Base-by-base conservation (phyloP, 306 rosid genomes). In the Quercus agrifolia region DNA sequence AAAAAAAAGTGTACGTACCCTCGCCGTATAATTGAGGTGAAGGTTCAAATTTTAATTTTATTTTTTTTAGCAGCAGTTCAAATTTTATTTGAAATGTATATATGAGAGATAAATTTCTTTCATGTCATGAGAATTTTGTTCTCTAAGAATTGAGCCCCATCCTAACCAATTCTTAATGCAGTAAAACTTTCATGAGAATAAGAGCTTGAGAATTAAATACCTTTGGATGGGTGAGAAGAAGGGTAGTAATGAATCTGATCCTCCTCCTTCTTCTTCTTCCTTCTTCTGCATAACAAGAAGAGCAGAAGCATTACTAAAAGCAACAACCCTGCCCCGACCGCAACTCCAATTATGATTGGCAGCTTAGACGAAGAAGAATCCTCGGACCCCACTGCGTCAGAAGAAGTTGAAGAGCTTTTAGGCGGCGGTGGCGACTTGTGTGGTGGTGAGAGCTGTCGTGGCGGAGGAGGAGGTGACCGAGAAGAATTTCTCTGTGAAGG, bases 291-390 rank as follows among this genome's bases (percentile, higher is more conserved):
- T 4, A 56, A 63, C 38, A 84, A 5, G 75, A 77, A 46, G 21
- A 84, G 0, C 11, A 83, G 5, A 14, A 85, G 61, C 25, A 85
- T 0, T 56, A 91, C 44, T 13, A 89, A 67, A 1, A 92, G 77
- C 63, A 91, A 58, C 17, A 94, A 19, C 6, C 84, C 95, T 18
- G 69, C 91, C 21, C 83, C 95, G 18, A 72, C 80, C 54, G 79
- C 90, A 62, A 88, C 51, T 81, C 87, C 97, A 57, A 85, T 23
- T 31, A 94, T 87, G 70, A 76, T 1, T 6, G 89, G 82, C 49
- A 44, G 5, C 79, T 67, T 31, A 11, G 52, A 15, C 54, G 20
- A 59, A 5, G 83, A 58, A 5, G 63, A 13, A 52, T 3, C 21
- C 0, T 25, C 30, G 51, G 78, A 35, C 2, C 79, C 0, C n/a